phyloP scores from a whole-genome alignment of 2,329 filamentous ascomycete species.

The Fusarium nisikadoi region DNA sequence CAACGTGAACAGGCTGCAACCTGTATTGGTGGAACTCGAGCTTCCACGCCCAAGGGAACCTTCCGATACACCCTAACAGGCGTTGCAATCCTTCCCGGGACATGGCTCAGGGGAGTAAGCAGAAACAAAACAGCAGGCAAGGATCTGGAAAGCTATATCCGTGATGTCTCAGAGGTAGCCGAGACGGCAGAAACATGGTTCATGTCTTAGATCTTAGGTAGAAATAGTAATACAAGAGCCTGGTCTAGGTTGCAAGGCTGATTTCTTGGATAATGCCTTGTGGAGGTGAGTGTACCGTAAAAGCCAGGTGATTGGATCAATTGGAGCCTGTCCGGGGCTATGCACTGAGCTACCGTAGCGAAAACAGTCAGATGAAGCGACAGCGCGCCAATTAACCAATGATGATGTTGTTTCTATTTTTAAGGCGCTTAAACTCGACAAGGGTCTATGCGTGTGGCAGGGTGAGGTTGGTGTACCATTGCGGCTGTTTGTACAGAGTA shows the following conservation, averaged over 20 bases:
- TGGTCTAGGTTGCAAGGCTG: constrained; percentile 37
- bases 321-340: constrained; percentile 29
- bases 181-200: constrained; percentile 26
- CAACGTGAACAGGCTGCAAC: background rate
- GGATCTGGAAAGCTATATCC: constrained; percentile 18
- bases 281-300: constrained; percentile 21
- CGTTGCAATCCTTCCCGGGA: constrained; percentile 35
- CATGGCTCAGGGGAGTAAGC: constrained; percentile 13
- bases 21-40: constrained; percentile 22
- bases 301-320: constrained; percentile 23
- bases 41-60: background rate
- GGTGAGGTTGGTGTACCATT: constrained; percentile 19
- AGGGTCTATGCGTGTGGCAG: constrained; percentile 17
- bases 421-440: constrained; percentile 41
- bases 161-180: constrained; percentile 32
- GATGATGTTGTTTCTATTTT: constrained; percentile 33
- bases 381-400: constrained; percentile 41
- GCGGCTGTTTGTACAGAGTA: constrained; percentile 24
- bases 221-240: background rate
- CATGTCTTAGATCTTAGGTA: constrained; percentile 8
- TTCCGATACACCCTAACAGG: background rate
- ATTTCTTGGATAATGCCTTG: constrained; percentile 32
- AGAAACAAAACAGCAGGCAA: constrained; percentile 20
- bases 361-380: constrained; percentile 34
- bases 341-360: constrained; percentile 29